Conservation (phyloP, 305 asterid genomes). For the Ilex paraguariensis region DNA sequence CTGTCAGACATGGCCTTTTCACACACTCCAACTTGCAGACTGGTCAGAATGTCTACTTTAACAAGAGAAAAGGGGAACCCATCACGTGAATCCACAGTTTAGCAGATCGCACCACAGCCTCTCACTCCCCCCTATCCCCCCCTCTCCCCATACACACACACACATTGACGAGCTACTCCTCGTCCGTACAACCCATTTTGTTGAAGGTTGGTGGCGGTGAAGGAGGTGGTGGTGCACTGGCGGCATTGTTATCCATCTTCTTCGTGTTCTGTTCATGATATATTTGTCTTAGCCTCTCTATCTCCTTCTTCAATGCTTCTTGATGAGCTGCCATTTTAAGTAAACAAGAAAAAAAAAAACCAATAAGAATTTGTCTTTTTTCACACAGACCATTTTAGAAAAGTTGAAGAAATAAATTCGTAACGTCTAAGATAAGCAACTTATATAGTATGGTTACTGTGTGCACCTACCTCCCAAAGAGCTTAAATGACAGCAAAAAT, state of each 20-base stretch:
- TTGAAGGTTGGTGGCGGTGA: conserved; percentile 8
- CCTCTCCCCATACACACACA: neutral
- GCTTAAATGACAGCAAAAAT: too few species aligned
- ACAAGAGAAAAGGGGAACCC: neutral
- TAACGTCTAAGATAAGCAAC: too few species aligned
- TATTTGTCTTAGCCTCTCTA: conserved; percentile 62
- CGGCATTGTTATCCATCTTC: conserved; percentile 26
- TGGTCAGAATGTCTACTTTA: too few species aligned
- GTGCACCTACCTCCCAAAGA: too few species aligned
- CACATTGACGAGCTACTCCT: neutral
- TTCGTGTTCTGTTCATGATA: conserved; percentile 67
- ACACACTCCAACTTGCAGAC: too few species aligned
- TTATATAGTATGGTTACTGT: too few species aligned
- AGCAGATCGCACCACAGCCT: neutral
- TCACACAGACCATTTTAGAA: too few species aligned
- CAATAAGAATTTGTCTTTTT: neutral
- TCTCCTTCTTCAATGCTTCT: conserved; percentile 80
- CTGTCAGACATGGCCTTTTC: too few species aligned
- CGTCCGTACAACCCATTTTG: conserved; percentile 19
- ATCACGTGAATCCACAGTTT: conserved; percentile 12
- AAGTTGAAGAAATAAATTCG: too few species aligned
- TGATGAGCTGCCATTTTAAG: conserved; percentile 56
- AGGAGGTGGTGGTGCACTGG: conserved; percentile 1
- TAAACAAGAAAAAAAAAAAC: neutral
- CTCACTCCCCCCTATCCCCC: neutral